These are phyloP conservation scores for Heimioporus sp. DNA, from an alignment of 768 basidiomycete genomes.

Conservation along the genomic window DNA sequence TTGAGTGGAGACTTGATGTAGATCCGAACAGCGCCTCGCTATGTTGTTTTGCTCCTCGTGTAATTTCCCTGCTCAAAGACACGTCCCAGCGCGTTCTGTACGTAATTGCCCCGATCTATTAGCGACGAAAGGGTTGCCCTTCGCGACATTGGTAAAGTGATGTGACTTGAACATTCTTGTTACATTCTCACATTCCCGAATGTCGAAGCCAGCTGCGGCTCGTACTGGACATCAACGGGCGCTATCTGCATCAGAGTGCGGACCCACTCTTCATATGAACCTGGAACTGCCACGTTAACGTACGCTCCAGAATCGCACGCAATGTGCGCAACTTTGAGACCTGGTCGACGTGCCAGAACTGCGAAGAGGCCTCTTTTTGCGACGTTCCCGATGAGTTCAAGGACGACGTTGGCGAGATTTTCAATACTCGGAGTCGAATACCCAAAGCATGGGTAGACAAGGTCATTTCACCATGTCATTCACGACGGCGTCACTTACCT, in stretches of 20 bases:
- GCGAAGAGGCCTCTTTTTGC: constrained; percentile 46
- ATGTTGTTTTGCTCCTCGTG: constrained; percentile 3
- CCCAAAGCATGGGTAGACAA: constrained; percentile 43
- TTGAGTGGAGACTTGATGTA: constrained; percentile 2
- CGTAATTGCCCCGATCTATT: background rate
- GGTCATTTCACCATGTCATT: constrained; percentile 24
- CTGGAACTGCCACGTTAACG: constrained; percentile 1
- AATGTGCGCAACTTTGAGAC: constrained; percentile 49
- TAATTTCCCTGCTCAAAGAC: background rate
- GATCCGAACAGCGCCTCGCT: constrained; percentile 6
- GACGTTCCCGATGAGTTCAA: constrained; percentile 43
- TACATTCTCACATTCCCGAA: too few relatives aligned
- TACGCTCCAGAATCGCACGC: constrained; percentile 42
- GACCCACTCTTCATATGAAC: background rate
- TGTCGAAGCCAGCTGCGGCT: constrained; percentile 6
- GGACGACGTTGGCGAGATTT: constrained; percentile 37
- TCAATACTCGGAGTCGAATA: constrained; percentile 35
- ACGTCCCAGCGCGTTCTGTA: too few relatives aligned
- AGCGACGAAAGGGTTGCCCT: background rate
- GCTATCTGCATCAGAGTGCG: constrained; percentile 49
- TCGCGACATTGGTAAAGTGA: constrained; percentile 13
- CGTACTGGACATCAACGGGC: constrained; percentile 29
- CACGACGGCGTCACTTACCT: background rate
- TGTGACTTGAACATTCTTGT: too few relatives aligned
- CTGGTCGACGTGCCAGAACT: constrained; percentile 48